These are phyloP conservation scores for Podila clonocystis DNA, from an alignment of 192 early-diverging fungal genomes.

Conservation along the genomic window DNA sequence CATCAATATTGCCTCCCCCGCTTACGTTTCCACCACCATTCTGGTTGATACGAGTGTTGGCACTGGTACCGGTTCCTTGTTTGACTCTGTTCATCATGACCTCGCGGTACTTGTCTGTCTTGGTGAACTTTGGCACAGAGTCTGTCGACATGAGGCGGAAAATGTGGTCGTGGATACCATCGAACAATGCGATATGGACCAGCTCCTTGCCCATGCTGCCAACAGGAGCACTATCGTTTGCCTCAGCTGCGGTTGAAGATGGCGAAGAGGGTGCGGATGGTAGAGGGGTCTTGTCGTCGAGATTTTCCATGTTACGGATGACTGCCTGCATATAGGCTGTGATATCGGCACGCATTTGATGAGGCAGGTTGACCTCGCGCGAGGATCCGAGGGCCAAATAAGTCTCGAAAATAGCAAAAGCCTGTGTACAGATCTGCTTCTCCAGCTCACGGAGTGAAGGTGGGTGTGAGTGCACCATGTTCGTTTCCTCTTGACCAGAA, in stretches of 20 bases:
- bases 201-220: conserved; percentile 7
- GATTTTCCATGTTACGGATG: conserved; percentile 42
- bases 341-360: conserved; percentile 57
- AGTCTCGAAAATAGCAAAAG: conserved; percentile 60
- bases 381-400: conserved; percentile 57
- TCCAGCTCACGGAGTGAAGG: conserved; percentile 36
- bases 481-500: conserved; percentile 11
- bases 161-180: conserved; percentile 72
- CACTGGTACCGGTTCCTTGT: neutral
- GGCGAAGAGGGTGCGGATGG: conserved; percentile 29
- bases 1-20: neutral
- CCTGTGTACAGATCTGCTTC: conserved; percentile 60
- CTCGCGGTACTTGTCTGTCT: conserved; percentile 62
- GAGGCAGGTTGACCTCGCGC: conserved; percentile 63
- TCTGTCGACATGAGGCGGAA: conserved; percentile 78
- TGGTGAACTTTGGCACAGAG: conserved; percentile 79
- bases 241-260: neutral
- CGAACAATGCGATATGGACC: conserved; percentile 60
- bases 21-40: neutral
- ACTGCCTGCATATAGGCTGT: conserved; percentile 58
- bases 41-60: neutral
- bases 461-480: conserved; percentile 8
- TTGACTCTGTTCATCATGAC: conserved; percentile 49
- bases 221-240: neutral
- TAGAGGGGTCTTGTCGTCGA: conserved; percentile 28